Conservation (phyloP, 2,329 filamentous ascomycete genomes). For the Neofusicoccum umdonicola region DNA sequence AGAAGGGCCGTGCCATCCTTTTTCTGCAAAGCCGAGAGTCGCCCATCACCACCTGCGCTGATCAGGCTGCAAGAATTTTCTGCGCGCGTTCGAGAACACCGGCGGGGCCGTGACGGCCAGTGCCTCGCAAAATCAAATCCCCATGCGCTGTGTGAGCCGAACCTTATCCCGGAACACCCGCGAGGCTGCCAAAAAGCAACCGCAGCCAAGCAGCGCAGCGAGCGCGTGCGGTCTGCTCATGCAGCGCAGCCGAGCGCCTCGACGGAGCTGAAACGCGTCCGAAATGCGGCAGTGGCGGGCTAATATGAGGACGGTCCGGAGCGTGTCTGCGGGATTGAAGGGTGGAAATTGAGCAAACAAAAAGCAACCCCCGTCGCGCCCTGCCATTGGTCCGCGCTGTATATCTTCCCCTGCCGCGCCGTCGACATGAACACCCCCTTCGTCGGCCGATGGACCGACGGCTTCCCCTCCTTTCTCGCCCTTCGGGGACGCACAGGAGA, state of each 20-base stretch:
- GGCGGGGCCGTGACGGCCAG: background rate
- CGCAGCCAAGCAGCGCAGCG: background rate
- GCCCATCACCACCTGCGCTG: background rate
- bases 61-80: constrained; percentile 7
- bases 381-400: background rate
- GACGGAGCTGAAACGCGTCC: constrained; percentile 1
- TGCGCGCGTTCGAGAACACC: background rate
- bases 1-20: background rate
- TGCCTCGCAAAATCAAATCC: background rate
- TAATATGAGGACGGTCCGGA: background rate
- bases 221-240: background rate
- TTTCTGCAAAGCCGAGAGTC: background rate
- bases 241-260: background rate
- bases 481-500: background rate
- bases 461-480: background rate
- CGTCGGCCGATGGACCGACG: background rate
- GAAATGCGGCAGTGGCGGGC: background rate
- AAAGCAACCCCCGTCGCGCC: background rate
- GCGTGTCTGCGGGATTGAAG: background rate
- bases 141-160: background rate
- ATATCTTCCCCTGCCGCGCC: background rate
- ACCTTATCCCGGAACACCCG: background rate
- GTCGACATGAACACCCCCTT: background rate
- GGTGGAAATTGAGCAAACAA: constrained; percentile 8
- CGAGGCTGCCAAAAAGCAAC: background rate